These are phyloP conservation scores for Tolypocladium tropicale DNA, from an alignment of 2,329 filamentous ascomycete genomes.

Conservation along the genomic window DNA sequence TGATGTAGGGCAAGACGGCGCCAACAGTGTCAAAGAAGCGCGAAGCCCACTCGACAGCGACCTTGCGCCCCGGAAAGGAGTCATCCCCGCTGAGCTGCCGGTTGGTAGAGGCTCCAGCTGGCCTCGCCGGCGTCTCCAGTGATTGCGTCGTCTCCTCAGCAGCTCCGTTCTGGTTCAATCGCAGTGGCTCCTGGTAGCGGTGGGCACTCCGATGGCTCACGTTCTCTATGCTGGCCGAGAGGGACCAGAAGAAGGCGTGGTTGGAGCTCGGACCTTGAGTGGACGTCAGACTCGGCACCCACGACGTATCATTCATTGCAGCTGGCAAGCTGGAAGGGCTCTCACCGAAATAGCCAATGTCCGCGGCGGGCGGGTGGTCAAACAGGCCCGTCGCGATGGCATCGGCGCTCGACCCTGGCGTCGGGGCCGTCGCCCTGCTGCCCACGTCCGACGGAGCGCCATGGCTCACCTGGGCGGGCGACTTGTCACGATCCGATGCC, in stretches of 20 bases:
- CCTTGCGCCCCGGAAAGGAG: slow-evolving; percentile 7
- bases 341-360: slow-evolving; percentile 17
- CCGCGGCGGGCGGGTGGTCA: slow-evolving; percentile 13
- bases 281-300: not conserved
- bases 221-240: slow-evolving; percentile 15
- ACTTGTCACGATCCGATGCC: not conserved
- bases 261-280: slow-evolving; percentile 17
- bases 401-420: slow-evolving; percentile 14
- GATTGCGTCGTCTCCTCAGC: not conserved
- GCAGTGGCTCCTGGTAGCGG: slow-evolving; percentile 4
- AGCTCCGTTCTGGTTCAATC: not conserved
- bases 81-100: not conserved
- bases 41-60: slow-evolving; percentile 11
- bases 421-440: slow-evolving; percentile 1
- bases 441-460: not conserved
- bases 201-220: slow-evolving; percentile 7
- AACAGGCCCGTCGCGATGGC: slow-evolving; percentile 16
- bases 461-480: not conserved
- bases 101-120: not conserved
- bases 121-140: not conserved
- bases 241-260: slow-evolving; percentile 16
- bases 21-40: slow-evolving; percentile 19
- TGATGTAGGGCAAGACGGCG: slow-evolving; percentile 14
- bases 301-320: not conserved
- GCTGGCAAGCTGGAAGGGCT: not conserved